These are phyloP conservation scores for Eleusine coracana DNA, from an alignment of 176 grass and related monocot species.

Conservation along the genomic window DNA sequence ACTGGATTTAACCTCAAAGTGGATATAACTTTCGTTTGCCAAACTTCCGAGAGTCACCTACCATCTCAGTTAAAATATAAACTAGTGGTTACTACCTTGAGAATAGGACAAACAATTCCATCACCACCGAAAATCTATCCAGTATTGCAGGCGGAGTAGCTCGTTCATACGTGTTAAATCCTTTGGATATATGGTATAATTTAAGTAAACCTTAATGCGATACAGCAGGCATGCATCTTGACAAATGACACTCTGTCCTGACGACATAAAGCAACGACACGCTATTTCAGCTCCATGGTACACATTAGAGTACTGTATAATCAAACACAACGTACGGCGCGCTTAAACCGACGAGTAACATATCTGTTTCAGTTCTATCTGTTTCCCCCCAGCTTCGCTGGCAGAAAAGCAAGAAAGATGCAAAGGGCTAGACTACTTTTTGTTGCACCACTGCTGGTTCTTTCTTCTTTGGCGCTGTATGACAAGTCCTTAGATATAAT, in stretches of 20 bases:
- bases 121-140: slow-evolving; percentile 21
- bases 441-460: slow-evolving; percentile 27
- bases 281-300: slow-evolving; percentile 23
- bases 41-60: neutral
- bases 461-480: slow-evolving; percentile 40
- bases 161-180: neutral
- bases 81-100: neutral
- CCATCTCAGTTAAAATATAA: neutral
- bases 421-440: slow-evolving; percentile 29
- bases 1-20: neutral
- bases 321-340: slow-evolving; percentile 3
- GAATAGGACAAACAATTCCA: slow-evolving; percentile 7
- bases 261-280: slow-evolving; percentile 14
- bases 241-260: slow-evolving; percentile 45
- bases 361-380: slow-evolving; percentile 7
- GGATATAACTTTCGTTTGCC: neutral
- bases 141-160: neutral
- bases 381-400: slow-evolving; percentile 27
- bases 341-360: slow-evolving; percentile 11
- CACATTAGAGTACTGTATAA: slow-evolving; percentile 1
- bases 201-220: slow-evolving; percentile 22
- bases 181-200: slow-evolving; percentile 2
- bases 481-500: slow-evolving; percentile 40
- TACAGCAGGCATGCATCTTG: slow-evolving; percentile 42
- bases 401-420: slow-evolving; percentile 15